Evolutionary conservation across 352 stramenopile species (phyloP).

Genomic region (Pythium rhizo-oryzae): DNA sequence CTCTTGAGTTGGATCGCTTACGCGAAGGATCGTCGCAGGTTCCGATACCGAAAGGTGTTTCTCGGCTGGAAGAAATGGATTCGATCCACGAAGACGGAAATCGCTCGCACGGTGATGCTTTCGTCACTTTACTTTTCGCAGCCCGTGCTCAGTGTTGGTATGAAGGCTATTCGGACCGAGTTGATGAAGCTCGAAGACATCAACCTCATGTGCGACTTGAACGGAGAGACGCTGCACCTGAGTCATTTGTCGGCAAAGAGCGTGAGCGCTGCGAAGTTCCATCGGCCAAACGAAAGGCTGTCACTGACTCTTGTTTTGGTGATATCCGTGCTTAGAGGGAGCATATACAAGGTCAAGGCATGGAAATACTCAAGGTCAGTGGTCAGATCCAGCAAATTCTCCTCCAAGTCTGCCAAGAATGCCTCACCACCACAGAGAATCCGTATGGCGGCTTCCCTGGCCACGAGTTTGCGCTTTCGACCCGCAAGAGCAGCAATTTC

Average conservation of each 20-base stretch:
- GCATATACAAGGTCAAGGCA: constrained; percentile 18
- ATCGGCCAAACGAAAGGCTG: neutral
- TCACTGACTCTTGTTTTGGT: neutral
- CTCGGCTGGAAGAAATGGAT: constrained; percentile 60
- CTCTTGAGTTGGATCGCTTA: neutral
- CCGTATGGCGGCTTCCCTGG: constrained; percentile 47
- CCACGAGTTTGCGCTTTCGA: constrained; percentile 55
- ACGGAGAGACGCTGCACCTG: constrained; percentile 37
- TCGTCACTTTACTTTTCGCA: constrained; percentile 57
- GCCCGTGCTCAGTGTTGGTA: constrained; percentile 35
- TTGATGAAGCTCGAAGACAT: constrained; percentile 34
- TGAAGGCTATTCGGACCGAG: constrained; percentile 39
- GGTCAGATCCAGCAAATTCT: constrained; percentile 42
- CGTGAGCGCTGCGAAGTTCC: constrained; percentile 27
- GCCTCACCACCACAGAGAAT: constrained; percentile 40
- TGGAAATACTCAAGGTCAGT: constrained; percentile 37
- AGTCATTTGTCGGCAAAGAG: constrained; percentile 39
- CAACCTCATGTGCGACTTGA: constrained; percentile 53
- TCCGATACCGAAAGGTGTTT: constrained; percentile 73
- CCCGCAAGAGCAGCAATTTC: constrained; percentile 62
- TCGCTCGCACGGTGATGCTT: constrained; percentile 44
- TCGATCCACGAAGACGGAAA: constrained; percentile 41
- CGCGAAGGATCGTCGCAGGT: constrained; percentile 32
- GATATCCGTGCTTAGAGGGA: constrained; percentile 11
- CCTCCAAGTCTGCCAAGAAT: constrained; percentile 37